Base-by-base conservation (phyloP, 345 rosid genomes). In the Eucalyptus erythrocorys region DNA sequence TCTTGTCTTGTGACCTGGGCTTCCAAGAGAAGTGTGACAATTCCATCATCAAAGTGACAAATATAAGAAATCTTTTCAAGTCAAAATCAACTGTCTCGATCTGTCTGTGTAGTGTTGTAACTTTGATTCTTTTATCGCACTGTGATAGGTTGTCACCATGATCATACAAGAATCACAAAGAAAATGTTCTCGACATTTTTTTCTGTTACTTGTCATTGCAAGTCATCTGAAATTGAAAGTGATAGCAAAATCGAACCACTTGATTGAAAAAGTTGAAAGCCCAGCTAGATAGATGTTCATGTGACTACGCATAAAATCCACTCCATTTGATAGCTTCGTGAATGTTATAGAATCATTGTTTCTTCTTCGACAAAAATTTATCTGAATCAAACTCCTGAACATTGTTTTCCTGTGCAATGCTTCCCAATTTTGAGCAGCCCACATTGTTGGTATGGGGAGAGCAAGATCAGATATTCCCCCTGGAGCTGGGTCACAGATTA, bases 371-470 rank as follows among this genome's bases (percentile, higher is more conserved):
- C 53, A 48, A 48, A 21, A 85, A 8, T 3, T 85, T 85, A 32
- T 17, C 4, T 5, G 26, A 47, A 26, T 85, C 26, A 48, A 85
- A 27, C 40, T 47, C 11, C 37, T 45, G n/a, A 27, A 30, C 55
- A 27, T 85, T 32, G 8, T 8, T 85, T 47, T 85, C 5, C 34
- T 27, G 2, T 85, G 24, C 50, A 48, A 51, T 43, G 1, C 86
- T 43, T 84, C 32, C 53, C 8, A 48, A 48, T 10, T 76, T 85
- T 8, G 86, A 92, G 93, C 93, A 96, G 98, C 95, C 96, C 13
- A 93, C 95, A 64, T 91, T 93, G 85, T 71, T 96, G 51, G 90
- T 97, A 43, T 96, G 98, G 99, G 98, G 99, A 91, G 97, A 96
- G 88, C 92, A 94, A 86, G 99, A 97, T 92, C 94, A 91, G 89